A percentile compares a stretch with the other conserved stretches of the same genome.
These are phyloP conservation scores for Karstenula rhodostoma DNA, from an alignment of 2,329 filamentous ascomycete species.

Conservation along the genomic window DNA sequence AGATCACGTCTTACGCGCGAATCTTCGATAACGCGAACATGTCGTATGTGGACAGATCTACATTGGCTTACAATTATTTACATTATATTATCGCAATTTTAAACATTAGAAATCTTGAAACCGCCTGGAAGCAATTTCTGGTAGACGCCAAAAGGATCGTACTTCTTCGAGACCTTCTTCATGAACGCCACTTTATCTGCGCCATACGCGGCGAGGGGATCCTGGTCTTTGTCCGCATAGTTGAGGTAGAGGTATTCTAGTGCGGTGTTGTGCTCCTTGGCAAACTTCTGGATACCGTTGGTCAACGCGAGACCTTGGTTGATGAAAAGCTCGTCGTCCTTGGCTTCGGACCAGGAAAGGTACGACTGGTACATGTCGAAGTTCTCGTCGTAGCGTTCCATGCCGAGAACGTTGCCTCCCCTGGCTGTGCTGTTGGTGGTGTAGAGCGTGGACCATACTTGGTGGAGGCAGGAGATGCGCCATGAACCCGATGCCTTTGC, in stretches of 20 bases:
- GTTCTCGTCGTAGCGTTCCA: conserved; percentile 12
- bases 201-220: background rate
- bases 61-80: too few species aligned
- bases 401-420: conserved; percentile 49
- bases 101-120: conserved; percentile 15
- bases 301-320: conserved; percentile 1
- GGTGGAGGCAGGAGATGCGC: conserved; percentile 23
- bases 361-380: conserved; percentile 29
- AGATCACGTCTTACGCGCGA: too few species aligned
- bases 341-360: conserved; percentile 21
- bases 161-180: background rate
- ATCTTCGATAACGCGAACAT: too few species aligned
- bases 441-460: conserved; percentile 20
- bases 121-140: conserved; percentile 9
- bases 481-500: conserved; percentile 39
- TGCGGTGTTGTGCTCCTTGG: background rate
- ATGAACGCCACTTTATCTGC: background rate
- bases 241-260: conserved; percentile 1
- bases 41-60: too few species aligned
- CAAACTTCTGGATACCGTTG: background rate
- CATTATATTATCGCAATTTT: background rate
- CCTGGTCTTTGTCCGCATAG: background rate
- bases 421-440: conserved; percentile 29
- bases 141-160: conserved; percentile 3
- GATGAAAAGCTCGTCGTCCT: conserved; percentile 17